Conservation (phyloP, 257 asterid genomes). For the Capsicum rhomboideum region DNA sequence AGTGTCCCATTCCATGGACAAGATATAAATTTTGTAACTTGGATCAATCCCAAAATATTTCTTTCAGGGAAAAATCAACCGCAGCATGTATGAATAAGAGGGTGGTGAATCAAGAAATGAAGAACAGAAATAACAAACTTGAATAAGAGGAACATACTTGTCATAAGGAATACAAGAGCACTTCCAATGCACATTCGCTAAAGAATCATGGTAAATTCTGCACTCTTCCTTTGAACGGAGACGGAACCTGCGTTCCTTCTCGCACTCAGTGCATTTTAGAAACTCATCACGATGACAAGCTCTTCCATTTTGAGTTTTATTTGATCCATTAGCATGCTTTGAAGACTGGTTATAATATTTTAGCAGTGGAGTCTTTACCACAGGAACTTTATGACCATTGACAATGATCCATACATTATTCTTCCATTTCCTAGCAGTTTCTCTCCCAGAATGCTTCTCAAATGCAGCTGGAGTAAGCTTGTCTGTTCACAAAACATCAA, state of each 20-base stretch:
- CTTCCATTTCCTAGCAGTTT: conserved; percentile 53
- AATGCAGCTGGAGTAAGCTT: conserved; percentile 52
- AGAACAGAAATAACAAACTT: not conserved
- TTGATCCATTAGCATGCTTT: conserved; percentile 31
- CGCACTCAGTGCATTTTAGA: conserved; percentile 31
- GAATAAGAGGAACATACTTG: conserved; percentile 25
- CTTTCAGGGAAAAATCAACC: not conserved
- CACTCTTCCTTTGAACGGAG: conserved; percentile 47
- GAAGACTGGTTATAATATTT: conserved; percentile 39
- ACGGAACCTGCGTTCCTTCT: conserved; percentile 42
- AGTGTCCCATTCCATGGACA: not conserved
- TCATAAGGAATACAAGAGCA: conserved; percentile 42
- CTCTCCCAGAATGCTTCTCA: conserved; percentile 58
- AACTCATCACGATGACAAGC: conserved; percentile 43
- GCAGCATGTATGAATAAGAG: not conserved
- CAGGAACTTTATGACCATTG: conserved; percentile 47
- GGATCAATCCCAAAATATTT: not conserved
- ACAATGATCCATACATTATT: conserved; percentile 44
- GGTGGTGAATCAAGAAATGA: not conserved
- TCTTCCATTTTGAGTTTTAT: conserved; percentile 23
- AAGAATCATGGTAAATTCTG: conserved; percentile 40
- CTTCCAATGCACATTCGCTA: conserved; percentile 30
- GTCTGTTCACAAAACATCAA: conserved; percentile 17
- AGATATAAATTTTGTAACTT: not conserved
- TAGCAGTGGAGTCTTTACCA: conserved; percentile 39